Percentiles rank a stretch among this genome's conserved stretches.
These are phyloP conservation scores for Lentithecium fluviatile DNA, from an alignment of 495 filamentous ascomycete species.

Conservation along the genomic window DNA sequence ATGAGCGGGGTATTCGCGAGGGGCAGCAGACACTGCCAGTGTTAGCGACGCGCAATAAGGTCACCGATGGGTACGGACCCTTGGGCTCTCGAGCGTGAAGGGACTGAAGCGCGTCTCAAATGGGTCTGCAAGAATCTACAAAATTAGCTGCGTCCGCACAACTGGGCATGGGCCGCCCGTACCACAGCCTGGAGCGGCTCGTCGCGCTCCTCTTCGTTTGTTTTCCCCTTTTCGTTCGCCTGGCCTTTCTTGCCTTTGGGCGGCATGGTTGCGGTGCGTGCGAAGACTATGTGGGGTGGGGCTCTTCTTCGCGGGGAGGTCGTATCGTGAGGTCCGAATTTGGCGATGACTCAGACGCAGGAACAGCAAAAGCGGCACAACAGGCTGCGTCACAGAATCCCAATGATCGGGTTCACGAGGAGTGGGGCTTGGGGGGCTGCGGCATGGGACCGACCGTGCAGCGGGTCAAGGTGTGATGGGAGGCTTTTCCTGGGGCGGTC, in stretches of 20 bases:
- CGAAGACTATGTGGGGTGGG: background rate
- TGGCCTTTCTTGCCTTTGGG: slow-evolving; percentile 58
- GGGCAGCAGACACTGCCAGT: slow-evolving; percentile 78
- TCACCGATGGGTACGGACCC: slow-evolving; percentile 58
- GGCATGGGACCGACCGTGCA: background rate
- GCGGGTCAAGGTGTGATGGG: background rate
- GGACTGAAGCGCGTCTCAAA: slow-evolving; percentile 89
- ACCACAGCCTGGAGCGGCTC: slow-evolving; percentile 90
- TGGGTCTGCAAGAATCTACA: slow-evolving; percentile 73
- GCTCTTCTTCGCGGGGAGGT: background rate
- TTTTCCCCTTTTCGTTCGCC: slow-evolving; percentile 61
- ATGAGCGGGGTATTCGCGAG: slow-evolving; percentile 92
- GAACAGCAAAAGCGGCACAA: background rate
- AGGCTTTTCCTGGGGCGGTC: background rate
- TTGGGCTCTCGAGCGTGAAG: slow-evolving; percentile 82
- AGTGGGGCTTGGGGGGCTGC: background rate
- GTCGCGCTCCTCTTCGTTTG: slow-evolving; percentile 66
- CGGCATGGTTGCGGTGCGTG: slow-evolving; percentile 40
- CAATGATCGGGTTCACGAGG: no score
- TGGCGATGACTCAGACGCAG: background rate
- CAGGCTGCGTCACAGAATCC: background rate
- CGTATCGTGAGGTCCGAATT: background rate
- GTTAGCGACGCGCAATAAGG: slow-evolving; percentile 7
- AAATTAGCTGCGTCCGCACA: slow-evolving; percentile 6
- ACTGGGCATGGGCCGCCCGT: slow-evolving; percentile 37